A percentile compares a stretch with the other conserved stretches of the same genome.
Evolutionary conservation across 495 filamentous ascomycete species (phyloP).

Genomic region (Bathelium albidoporum): DNA sequence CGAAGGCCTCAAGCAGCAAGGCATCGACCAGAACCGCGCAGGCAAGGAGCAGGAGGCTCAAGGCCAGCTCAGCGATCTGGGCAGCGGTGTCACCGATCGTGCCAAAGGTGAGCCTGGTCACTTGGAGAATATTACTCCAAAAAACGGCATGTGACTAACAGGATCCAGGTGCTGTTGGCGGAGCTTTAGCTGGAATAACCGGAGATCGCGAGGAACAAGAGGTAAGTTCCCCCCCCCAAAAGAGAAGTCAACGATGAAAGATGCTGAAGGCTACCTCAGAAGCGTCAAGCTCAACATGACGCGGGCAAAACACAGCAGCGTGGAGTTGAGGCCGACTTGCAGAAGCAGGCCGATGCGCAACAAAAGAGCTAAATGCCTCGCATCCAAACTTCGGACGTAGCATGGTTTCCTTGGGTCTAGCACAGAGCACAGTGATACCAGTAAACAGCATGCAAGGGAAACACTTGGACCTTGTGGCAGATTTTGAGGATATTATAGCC

Average conservation of each 20-base stretch:
- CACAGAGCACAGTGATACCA: not conserved
- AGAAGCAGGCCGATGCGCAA: conserved; percentile 45
- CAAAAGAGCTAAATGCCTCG: not conserved
- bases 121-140: not conserved
- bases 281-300: conserved; percentile 61
- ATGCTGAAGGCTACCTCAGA: conserved; percentile 8
- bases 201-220: conserved; percentile 57
- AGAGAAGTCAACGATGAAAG: not conserved
- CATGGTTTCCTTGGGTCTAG: not conserved
- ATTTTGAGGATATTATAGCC: not conserved
- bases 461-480: not conserved
- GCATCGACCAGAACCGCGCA: conserved; percentile 65
- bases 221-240: not conserved
- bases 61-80: conserved; percentile 71
- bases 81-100: conserved; percentile 60
- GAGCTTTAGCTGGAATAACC: conserved; percentile 55
- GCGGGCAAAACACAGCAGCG: conserved; percentile 77
- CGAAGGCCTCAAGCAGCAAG: conserved; percentile 61
- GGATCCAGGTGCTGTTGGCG: conserved; percentile 42
- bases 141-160: not conserved
- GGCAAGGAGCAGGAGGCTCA: conserved; percentile 76
- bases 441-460: not conserved
- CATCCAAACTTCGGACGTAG: not conserved
- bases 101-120: conserved; percentile 43
- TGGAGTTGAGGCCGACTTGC: conserved; percentile 72